These are phyloP conservation scores for Puccinia polysora DNA, from an alignment of 1,284 basidiomycete genomes.

Conservation along the genomic window DNA sequence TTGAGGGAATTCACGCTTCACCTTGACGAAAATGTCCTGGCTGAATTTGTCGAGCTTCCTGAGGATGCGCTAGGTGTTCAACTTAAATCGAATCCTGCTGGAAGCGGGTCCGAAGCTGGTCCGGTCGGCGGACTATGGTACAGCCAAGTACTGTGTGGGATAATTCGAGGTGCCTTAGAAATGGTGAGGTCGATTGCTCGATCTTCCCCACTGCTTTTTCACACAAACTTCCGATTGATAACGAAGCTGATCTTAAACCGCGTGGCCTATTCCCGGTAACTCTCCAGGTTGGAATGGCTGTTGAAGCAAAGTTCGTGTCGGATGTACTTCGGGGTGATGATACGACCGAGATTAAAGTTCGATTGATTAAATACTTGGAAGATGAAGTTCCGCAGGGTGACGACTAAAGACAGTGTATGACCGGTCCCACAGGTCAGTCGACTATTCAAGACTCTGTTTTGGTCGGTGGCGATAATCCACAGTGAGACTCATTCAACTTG, in stretches of 20 bases:
- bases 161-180: constrained; percentile 84
- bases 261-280: no score
- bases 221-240: no score
- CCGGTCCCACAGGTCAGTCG: no score
- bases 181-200: constrained; percentile 89
- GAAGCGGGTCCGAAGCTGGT: neutral
- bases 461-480: no score
- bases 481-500: no score
- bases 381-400: constrained; percentile 65
- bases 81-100: neutral
- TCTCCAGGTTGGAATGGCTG: constrained; percentile 95
- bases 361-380: constrained; percentile 82
- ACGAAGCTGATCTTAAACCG: no score
- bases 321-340: constrained; percentile 91
- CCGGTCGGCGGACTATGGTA: constrained; percentile 83
- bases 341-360: constrained; percentile 84
- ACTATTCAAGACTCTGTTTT: no score
- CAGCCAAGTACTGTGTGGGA: constrained; percentile 90
- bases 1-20: constrained; percentile 67
- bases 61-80: constrained; percentile 67
- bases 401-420: constrained; percentile 51
- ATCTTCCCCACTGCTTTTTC: no score
- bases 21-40: constrained; percentile 90
- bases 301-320: constrained; percentile 79
- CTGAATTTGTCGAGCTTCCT: constrained; percentile 95